Conservation (phyloP, 116 monocot genomes). For the Cymodocea nodosa region DNA sequence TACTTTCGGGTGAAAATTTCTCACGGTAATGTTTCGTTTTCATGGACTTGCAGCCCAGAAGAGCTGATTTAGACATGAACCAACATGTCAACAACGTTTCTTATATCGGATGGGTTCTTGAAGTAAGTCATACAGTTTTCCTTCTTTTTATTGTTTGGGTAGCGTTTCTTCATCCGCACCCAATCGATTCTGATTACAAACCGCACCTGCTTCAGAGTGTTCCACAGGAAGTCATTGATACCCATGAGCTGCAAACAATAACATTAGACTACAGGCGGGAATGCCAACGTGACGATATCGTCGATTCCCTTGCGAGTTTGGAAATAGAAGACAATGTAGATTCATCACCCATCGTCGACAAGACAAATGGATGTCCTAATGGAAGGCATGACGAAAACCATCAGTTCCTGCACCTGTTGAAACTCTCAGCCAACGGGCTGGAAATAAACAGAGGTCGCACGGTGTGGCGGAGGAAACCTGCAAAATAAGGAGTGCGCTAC, state of each 20-base stretch:
- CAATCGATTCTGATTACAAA: no score
- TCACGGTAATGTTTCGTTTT: background rate
- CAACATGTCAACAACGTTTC: conserved; percentile 87
- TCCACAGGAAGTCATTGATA: conserved; percentile 92
- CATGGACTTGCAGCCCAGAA: conserved; percentile 62
- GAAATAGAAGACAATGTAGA: conserved; percentile 21
- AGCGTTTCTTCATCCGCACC: background rate
- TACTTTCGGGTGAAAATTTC: background rate
- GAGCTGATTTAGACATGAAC: conserved; percentile 98
- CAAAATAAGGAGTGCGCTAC: background rate
- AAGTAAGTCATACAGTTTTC: conserved; percentile 32
- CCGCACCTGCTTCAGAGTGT: conserved; percentile 43
- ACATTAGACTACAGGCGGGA: conserved; percentile 91
- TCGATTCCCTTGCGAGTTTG: conserved; percentile 87
- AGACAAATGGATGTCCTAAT: conserved; percentile 32
- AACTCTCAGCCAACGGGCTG: conserved; percentile 40
- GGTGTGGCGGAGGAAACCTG: conserved; percentile 53
- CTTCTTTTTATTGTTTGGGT: background rate
- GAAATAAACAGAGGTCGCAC: conserved; percentile 93
- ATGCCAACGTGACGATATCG: conserved; percentile 86
- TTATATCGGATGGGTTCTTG: conserved; percentile 98
- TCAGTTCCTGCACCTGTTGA: conserved; percentile 78
- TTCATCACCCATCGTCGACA: background rate
- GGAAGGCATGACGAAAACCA: conserved; percentile 11
- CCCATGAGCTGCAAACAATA: conserved; percentile 88